These are phyloP conservation scores for Ophiostoma novo-ulmi DNA, from an alignment of 2,329 filamentous ascomycete genomes.

Conservation along the genomic window DNA sequence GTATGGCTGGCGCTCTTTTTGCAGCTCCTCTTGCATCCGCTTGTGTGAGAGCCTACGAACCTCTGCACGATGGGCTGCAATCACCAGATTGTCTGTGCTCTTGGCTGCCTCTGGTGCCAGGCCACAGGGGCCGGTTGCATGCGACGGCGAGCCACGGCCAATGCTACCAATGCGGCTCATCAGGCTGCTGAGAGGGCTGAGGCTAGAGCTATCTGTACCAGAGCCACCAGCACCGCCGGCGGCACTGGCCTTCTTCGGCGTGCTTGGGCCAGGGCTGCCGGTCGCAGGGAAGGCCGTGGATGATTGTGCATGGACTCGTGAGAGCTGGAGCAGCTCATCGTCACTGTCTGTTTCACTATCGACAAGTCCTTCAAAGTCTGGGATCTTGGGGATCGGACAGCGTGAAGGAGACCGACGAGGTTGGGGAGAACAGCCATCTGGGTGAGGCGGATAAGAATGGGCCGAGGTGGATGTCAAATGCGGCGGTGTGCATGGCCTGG, in stretches of 20 bases:
- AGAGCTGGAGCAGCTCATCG: constrained; percentile 31
- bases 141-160: constrained; percentile 45
- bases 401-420: background rate
- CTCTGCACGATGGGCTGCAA: constrained; percentile 50
- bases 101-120: constrained; percentile 40
- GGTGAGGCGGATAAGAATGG: background rate
- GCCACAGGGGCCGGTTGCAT: constrained; percentile 38
- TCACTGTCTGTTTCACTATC: constrained; percentile 41
- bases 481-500: constrained; percentile 4
- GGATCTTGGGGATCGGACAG: constrained; percentile 22
- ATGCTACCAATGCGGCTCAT: constrained; percentile 45
- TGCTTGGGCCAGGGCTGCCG: constrained; percentile 11
- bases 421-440: background rate
- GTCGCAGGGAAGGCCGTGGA: background rate
- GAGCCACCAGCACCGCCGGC: background rate
- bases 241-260: background rate
- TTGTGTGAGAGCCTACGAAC: constrained; percentile 51
- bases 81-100: constrained; percentile 45
- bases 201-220: constrained; percentile 1
- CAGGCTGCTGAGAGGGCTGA: constrained; percentile 39
- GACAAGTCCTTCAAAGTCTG: constrained; percentile 29
- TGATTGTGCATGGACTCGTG: background rate
- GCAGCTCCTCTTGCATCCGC: constrained; percentile 55
- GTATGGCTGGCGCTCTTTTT: constrained; percentile 38
- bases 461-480: background rate